phyloP scores from a whole-genome alignment of 805 yeast species.

The Barnettozyma siamensis region DNA sequence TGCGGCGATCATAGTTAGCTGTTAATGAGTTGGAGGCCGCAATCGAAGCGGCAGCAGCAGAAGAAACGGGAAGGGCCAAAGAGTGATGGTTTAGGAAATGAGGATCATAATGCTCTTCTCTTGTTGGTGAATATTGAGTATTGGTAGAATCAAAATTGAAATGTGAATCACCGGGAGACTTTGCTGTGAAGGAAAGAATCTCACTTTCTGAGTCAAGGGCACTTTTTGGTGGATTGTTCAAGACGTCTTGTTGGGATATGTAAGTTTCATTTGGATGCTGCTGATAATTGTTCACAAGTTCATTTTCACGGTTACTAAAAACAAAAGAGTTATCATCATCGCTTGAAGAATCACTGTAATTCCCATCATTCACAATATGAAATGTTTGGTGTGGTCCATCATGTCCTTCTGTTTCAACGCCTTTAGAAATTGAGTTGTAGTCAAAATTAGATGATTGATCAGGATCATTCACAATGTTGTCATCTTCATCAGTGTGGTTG shows the following conservation, averaged over 20 bases:
- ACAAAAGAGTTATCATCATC: conserved; percentile 9
- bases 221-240: neutral
- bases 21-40: neutral
- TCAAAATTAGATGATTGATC: neutral
- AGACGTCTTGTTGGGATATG: conserved; percentile 13
- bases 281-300: neutral
- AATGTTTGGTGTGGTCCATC: conserved; percentile 12
- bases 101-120: too few species aligned
- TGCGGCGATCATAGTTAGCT: conserved; percentile 34
- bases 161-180: conserved; percentile 28
- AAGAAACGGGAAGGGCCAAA: conserved; percentile 2
- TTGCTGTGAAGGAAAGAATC: conserved; percentile 29
- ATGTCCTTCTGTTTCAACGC: conserved; percentile 4
- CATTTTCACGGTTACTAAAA: neutral
- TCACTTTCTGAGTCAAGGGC: conserved; percentile 20
- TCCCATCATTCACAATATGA: conserved; percentile 26
- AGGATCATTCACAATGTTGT: neutral
- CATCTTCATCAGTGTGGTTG: too few species aligned
- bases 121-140: neutral
- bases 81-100: too few species aligned
- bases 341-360: conserved; percentile 12
- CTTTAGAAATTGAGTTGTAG: too few species aligned
- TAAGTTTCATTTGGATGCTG: conserved; percentile 11
- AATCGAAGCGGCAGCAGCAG: conserved; percentile 2
- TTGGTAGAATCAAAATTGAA: conserved; percentile 20